Evolutionary conservation across 2,329 filamentous ascomycete species (phyloP).

Genomic region (Onygena corvina): DNA sequence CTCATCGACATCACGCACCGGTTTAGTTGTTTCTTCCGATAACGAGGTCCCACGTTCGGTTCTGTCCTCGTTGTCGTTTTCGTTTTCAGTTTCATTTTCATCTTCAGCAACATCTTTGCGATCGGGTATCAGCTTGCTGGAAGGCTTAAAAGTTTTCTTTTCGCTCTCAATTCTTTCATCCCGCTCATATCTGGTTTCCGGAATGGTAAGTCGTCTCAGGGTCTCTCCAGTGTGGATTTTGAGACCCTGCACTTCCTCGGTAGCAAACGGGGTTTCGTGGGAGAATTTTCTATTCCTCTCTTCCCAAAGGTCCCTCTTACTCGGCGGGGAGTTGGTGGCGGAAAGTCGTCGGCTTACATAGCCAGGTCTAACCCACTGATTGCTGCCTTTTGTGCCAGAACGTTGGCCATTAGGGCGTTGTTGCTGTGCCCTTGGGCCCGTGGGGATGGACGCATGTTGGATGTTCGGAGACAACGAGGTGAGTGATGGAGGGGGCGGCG

Average conservation of each 20-base stretch:
- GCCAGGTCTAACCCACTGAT: conserved; percentile 31
- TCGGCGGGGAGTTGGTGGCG: conserved; percentile 13
- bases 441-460: conserved; percentile 29
- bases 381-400: conserved; percentile 26
- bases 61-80: too few species aligned
- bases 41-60: background rate
- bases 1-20: background rate
- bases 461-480: conserved; percentile 25
- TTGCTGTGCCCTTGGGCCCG: conserved; percentile 31
- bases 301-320: conserved; percentile 23
- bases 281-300: background rate
- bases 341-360: conserved; percentile 18
- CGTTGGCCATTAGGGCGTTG: conserved; percentile 22
- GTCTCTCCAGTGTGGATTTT: background rate
- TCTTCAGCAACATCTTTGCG: background rate
- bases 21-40: background rate
- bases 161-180: background rate
- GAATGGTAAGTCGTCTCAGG: background rate
- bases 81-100: too few species aligned
- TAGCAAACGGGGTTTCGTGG: background rate
- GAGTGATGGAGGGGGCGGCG: conserved; percentile 14
- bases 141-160: background rate
- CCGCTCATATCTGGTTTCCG: background rate
- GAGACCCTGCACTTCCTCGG: background rate
- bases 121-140: background rate